Evolutionary conservation across 495 filamentous ascomycete species (phyloP), one percentile per base, ranked within the genome.

Genomic region (Xylaria castorea): DNA sequence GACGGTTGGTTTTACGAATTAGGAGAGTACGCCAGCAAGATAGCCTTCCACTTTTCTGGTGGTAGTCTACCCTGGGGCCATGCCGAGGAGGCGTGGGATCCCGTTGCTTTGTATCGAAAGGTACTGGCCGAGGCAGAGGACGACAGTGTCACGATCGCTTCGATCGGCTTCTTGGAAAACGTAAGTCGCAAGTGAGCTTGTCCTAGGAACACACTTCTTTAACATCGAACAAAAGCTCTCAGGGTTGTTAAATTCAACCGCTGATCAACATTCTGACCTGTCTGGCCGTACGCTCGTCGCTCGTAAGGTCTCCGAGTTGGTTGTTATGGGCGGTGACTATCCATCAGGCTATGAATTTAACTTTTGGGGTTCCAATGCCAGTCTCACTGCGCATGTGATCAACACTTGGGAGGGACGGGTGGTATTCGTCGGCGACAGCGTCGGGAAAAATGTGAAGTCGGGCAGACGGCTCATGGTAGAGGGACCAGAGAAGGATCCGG

Each of bases 251-350:
- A 76, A 81, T 42, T 86, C 84, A 7, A 74, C 76, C 0, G 70
- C 77, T 14, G 85, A 87, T 61, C 30, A 16, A 0, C 75, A 78
- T 62, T 81, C 83, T 1, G 20, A 73, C 2, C 75, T 85, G 0
- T 40, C 70, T 1, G 85, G 85, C 0, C 73, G 51, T 4, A 78
- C 75, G 36, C 81, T 87, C 18, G 68, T 87, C 20, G 70, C 76
- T 0, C 68, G 61, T 5, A 87, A 86, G 61, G 82, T 87, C 0
- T 70, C 75, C 3, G 82, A 87, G 68, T 76, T 87, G 2, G 81
- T 86, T 0, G 50, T 87, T 8, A 85, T 86, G 83, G 85, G 85
- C 38, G 85, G 85, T 3, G 70, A 25, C 12, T 87, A 86, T 48
- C 84, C 85, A 3, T 78, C 74, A 5, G 84, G 84, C 8, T 67